phyloP scores from a whole-genome alignment of 2,329 filamentous ascomycete genomes.

The Diplodia scrobiculata region DNA sequence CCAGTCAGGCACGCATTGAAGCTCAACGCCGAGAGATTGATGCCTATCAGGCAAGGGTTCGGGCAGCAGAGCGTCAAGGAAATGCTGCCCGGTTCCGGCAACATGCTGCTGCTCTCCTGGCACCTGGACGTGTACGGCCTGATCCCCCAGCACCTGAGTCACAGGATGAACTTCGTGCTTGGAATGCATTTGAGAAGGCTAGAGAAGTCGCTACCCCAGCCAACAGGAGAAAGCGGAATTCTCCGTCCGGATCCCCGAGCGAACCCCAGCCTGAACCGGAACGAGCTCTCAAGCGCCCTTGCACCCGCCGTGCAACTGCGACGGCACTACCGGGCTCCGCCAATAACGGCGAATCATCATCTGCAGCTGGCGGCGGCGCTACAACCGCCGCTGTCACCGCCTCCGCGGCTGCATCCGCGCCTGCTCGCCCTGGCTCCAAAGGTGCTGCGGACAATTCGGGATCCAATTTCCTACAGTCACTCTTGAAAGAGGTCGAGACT shows the following conservation, averaged over 20 bases:
- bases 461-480: slow-evolving; percentile 70
- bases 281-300: slow-evolving; percentile 82
- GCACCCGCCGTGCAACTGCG: slow-evolving; percentile 69
- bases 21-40: slow-evolving; percentile 59
- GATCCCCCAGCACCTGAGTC: slow-evolving; percentile 66
- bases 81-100: slow-evolving; percentile 71
- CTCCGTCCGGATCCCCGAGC: slow-evolving; percentile 69
- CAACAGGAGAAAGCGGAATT: slow-evolving; percentile 74
- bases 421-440: slow-evolving; percentile 37
- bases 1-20: slow-evolving; percentile 14
- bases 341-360: slow-evolving; percentile 25
- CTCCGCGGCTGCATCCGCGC: slow-evolving; percentile 47
- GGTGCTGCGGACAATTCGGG: slow-evolving; percentile 39
- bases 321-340: slow-evolving; percentile 48
- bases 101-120: slow-evolving; percentile 64
- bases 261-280: slow-evolving; percentile 70
- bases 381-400: slow-evolving; percentile 39
- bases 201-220: slow-evolving; percentile 59
- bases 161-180: slow-evolving; percentile 77
- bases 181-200: slow-evolving; percentile 87
- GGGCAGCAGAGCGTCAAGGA: slow-evolving; percentile 78
- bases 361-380: slow-evolving; percentile 1
- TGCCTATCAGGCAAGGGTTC: slow-evolving; percentile 81
- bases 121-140: slow-evolving; percentile 42
- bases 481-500: slow-evolving; percentile 68